phyloP scores from a whole-genome alignment of 2,329 filamentous ascomycete species.

The Fusarium metavorans region DNA sequence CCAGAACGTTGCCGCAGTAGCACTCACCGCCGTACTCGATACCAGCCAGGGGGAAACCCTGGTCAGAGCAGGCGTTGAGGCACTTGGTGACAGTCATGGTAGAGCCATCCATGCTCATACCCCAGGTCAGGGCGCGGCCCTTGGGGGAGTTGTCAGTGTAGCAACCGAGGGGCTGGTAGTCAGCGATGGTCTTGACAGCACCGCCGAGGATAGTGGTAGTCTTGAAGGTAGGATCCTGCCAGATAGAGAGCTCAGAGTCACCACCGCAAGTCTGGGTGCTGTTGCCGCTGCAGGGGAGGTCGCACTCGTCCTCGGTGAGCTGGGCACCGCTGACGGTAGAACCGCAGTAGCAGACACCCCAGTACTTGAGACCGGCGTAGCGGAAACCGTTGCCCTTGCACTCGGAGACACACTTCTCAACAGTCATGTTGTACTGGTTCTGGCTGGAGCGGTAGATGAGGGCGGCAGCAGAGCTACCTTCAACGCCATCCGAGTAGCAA shows the following conservation, averaged over 20 bases:
- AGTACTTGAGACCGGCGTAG: conserved; percentile 64
- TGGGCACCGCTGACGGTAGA: conserved; percentile 64
- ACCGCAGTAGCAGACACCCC: conserved; percentile 66
- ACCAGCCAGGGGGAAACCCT: conserved; percentile 62
- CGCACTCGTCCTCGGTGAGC: conserved; percentile 66
- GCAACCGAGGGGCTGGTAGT: conserved; percentile 73
- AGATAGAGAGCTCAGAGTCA: conserved; percentile 60
- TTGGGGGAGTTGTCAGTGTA: conserved; percentile 60
- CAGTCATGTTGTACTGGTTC: conserved; percentile 56
- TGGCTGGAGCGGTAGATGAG: conserved; percentile 58
- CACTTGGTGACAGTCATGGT: conserved; percentile 58
- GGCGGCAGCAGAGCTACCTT: conserved; percentile 49
- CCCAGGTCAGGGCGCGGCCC: conserved; percentile 60
- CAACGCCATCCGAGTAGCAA: conserved; percentile 56
- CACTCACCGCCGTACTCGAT: conserved; percentile 62
- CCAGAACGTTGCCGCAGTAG: conserved; percentile 66
- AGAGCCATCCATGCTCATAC: conserved; percentile 51
- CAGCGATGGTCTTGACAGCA: conserved; percentile 50
- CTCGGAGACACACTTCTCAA: conserved; percentile 60
- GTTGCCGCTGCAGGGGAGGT: conserved; percentile 65
- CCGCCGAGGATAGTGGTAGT: conserved; percentile 58
- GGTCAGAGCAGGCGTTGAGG: conserved; percentile 55
- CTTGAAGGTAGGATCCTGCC: conserved; percentile 61
- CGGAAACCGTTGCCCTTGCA: conserved; percentile 66
- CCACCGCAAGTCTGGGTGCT: conserved; percentile 61